Conservation (phyloP, 2,329 filamentous ascomycete genomes). For the Raffaelea deltoideospora region DNA sequence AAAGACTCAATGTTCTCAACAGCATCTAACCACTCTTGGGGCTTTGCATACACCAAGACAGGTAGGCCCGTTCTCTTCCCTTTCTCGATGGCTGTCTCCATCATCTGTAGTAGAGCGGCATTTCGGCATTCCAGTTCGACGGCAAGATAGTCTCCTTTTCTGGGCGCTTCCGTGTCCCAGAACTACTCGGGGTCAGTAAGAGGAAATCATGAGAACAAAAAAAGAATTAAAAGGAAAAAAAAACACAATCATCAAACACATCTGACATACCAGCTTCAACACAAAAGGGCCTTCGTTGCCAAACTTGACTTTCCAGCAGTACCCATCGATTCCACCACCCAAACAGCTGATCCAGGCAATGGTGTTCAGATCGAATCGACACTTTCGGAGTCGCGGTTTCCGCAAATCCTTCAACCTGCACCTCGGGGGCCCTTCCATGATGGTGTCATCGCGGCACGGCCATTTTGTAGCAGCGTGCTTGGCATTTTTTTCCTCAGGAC, state of each 20-base stretch:
- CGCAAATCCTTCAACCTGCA: not conserved
- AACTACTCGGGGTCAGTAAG: not conserved
- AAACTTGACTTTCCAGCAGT: not conserved
- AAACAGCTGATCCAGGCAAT: not conserved
- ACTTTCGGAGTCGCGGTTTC: not conserved
- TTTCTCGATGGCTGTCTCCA: not conserved
- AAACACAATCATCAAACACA: no score
- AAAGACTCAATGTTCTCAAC: not conserved
- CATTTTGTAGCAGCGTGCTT: no score
- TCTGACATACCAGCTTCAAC: not conserved
- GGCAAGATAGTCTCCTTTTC: not conserved
- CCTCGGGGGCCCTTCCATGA: not conserved
- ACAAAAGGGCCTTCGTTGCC: not conserved
- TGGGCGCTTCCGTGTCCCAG: not conserved
- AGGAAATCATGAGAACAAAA: not conserved
- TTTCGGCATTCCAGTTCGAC: not conserved
- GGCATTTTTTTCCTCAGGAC: no score
- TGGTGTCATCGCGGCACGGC: no score
- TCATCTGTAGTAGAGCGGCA: conserved; percentile 1
- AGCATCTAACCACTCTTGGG: not conserved
- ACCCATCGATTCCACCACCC: not conserved
- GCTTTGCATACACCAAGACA: not conserved
- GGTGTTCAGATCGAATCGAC: not conserved
- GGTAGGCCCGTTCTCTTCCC: not conserved
- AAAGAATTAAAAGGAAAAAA: no score